Evolutionary conservation across 2,329 filamentous ascomycete genomes (phyloP).

Genomic region (Cercospora zeina): DNA sequence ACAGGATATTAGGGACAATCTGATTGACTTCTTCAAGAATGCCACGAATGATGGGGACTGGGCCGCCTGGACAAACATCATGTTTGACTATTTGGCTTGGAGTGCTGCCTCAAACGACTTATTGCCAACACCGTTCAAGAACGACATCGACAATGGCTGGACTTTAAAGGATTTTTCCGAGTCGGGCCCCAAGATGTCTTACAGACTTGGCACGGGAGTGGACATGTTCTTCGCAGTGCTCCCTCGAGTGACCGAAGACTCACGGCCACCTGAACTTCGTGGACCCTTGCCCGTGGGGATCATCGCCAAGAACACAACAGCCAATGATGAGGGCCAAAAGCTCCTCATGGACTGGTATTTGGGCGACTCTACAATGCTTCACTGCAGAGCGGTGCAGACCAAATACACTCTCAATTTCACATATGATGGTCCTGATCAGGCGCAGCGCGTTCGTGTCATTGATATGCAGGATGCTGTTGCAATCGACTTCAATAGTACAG

Average conservation of each 20-base stretch:
- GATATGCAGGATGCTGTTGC: not conserved
- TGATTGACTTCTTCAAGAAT: not conserved
- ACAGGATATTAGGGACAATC: conserved; percentile 10
- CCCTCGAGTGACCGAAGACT: not conserved
- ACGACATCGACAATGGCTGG: not conserved
- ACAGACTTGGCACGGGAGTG: not conserved
- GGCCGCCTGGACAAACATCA: not conserved
- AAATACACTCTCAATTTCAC: conserved; percentile 15
- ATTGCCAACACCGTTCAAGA: not conserved
- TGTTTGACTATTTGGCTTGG: conserved; percentile 25
- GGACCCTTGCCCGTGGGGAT: not conserved
- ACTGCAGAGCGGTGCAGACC: conserved; percentile 11
- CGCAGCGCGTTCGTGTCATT: conserved; percentile 13
- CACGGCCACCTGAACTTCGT: not conserved
- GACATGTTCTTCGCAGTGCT: not conserved
- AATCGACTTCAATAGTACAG: conserved; percentile 7
- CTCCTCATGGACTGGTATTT: conserved; percentile 22
- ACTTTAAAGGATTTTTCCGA: not conserved
- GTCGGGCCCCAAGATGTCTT: not conserved
- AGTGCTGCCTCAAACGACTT: not conserved
- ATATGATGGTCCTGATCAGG: conserved; percentile 14
- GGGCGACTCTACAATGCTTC: conserved; percentile 12
- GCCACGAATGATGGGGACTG: not conserved
- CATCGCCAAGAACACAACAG: not conserved
- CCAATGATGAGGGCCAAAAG: not conserved